A percentile compares a stretch with the other conserved stretches of the same genome.
phyloP scores from a whole-genome alignment of 2,329 filamentous ascomycete genomes.

The Phyllosticta paracitricarpa region DNA sequence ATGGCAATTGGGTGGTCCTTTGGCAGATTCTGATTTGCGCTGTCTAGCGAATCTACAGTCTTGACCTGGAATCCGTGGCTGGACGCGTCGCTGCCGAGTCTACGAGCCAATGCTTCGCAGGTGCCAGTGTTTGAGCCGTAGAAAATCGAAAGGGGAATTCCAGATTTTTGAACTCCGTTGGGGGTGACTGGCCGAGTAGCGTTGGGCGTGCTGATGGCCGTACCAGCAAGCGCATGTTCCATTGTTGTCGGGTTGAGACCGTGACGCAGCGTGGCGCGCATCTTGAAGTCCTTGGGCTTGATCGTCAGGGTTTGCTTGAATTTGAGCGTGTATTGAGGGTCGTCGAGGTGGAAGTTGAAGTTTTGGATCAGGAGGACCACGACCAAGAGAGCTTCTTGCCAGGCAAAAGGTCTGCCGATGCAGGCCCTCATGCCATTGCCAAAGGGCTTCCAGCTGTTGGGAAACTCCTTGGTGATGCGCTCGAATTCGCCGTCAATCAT shows the following conservation, averaged over 20 bases:
- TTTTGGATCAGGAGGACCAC: conserved; percentile 35
- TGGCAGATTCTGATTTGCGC: conserved; percentile 23
- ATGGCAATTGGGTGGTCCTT: conserved; percentile 29
- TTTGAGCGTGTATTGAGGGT: conserved; percentile 34
- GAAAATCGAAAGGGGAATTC: conserved; percentile 21
- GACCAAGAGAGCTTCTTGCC: conserved; percentile 43
- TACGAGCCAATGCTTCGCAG: conserved; percentile 32
- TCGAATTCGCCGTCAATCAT: conserved; percentile 37
- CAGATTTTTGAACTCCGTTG: not conserved
- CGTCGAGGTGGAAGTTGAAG: conserved; percentile 34
- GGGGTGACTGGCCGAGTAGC: conserved; percentile 2
- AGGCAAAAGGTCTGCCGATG: conserved; percentile 45
- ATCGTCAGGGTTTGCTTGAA: conserved; percentile 37
- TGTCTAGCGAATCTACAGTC: conserved; percentile 26
- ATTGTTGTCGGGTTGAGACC: conserved; percentile 23
- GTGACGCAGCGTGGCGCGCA: conserved; percentile 26
- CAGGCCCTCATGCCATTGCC: conserved; percentile 44
- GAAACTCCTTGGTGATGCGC: conserved; percentile 27
- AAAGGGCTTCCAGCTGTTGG: conserved; percentile 43
- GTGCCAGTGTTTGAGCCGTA: conserved; percentile 34
- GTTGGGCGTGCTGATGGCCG: not conserved
- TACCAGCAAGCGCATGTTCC: conserved; percentile 19
- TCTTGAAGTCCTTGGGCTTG: conserved; percentile 33
- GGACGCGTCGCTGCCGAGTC: conserved; percentile 25
- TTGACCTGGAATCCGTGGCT: conserved; percentile 28